These are phyloP conservation scores for Pseudohalonectria lignicola DNA, from an alignment of 2,329 filamentous ascomycete genomes.

Conservation along the genomic window DNA sequence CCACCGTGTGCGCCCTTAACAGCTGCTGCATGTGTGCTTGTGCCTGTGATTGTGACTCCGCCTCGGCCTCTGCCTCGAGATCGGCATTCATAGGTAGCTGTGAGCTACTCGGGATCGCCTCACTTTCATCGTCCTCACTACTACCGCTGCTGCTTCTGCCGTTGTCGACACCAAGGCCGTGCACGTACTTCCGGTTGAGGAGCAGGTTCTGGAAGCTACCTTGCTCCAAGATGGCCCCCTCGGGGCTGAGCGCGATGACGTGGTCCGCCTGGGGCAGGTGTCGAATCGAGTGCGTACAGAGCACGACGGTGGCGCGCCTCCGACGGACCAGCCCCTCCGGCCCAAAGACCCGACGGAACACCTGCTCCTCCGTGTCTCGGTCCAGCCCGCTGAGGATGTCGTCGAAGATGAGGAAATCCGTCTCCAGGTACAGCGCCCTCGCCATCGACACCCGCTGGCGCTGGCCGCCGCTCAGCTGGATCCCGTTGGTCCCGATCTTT, in stretches of 20 bases:
- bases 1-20: too few species aligned
- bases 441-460: slow-evolving; percentile 1
- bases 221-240: neutral
- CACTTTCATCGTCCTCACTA: too few species aligned
- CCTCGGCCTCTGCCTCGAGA: too few species aligned
- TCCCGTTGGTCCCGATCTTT: neutral
- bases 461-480: slow-evolving; percentile 1
- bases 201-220: too few species aligned
- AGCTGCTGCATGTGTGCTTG: too few species aligned
- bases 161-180: too few species aligned
- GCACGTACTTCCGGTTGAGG: too few species aligned
- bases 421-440: neutral
- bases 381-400: slow-evolving; percentile 25
- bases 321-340: slow-evolving; percentile 7
- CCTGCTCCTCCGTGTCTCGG: slow-evolving; percentile 10
- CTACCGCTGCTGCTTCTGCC: too few species aligned
- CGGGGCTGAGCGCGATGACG: slow-evolving; percentile 25
- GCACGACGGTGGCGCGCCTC: slow-evolving; percentile 6
- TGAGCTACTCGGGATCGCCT: too few species aligned
- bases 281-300: slow-evolving; percentile 8
- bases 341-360: slow-evolving; percentile 18
- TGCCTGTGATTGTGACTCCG: too few species aligned
- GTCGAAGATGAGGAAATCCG: slow-evolving; percentile 18
- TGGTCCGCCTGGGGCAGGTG: slow-evolving; percentile 10
- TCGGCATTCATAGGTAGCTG: too few species aligned